A percentile compares a stretch with the other conserved stretches of the same genome.
Evolutionary conservation across 2,329 filamentous ascomycete genomes (phyloP).

Genomic region (Aspergillus pseudoviridinutans): DNA sequence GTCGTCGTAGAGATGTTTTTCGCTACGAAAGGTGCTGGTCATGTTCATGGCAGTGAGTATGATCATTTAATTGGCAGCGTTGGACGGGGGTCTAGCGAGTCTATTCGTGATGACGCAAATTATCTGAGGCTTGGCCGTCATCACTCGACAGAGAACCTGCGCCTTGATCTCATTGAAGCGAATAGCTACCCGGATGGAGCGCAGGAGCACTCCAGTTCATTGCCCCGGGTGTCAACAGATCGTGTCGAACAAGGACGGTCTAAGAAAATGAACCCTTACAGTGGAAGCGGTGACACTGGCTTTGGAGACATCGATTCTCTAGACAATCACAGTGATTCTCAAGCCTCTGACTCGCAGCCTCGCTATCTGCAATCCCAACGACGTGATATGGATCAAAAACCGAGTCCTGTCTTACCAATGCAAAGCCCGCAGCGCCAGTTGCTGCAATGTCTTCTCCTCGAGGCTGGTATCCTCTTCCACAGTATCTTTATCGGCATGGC

Average conservation of each 20-base stretch:
- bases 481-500: slow-evolving; percentile 86
- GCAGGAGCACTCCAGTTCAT: slow-evolving; percentile 10
- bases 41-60: slow-evolving; percentile 54
- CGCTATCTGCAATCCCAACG: slow-evolving; percentile 12
- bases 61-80: slow-evolving; percentile 40
- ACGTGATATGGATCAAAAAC: slow-evolving; percentile 18
- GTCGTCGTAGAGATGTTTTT: slow-evolving; percentile 87
- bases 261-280: slow-evolving; percentile 34
- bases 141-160: slow-evolving; percentile 17
- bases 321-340: slow-evolving; percentile 13
- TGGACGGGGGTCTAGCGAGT: slow-evolving; percentile 17
- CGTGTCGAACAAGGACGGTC: slow-evolving; percentile 14
- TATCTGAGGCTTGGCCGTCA: slow-evolving; percentile 22
- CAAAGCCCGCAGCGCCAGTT: slow-evolving; percentile 63
- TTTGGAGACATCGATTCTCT: slow-evolving; percentile 50
- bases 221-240: slow-evolving; percentile 13
- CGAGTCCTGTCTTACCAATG: slow-evolving; percentile 31
- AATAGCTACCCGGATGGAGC: slow-evolving; percentile 3
- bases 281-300: slow-evolving; percentile 55
- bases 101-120: slow-evolving; percentile 14
- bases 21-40: slow-evolving; percentile 63
- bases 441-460: slow-evolving; percentile 73
- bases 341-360: slow-evolving; percentile 9
- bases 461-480: slow-evolving; percentile 81
- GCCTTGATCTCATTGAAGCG: slow-evolving; percentile 10